Evolutionary conservation across 176 grass and related monocot species (phyloP), one percentile per base, ranked within the genome.

Genomic region (Bonia amplexicaulis): DNA sequence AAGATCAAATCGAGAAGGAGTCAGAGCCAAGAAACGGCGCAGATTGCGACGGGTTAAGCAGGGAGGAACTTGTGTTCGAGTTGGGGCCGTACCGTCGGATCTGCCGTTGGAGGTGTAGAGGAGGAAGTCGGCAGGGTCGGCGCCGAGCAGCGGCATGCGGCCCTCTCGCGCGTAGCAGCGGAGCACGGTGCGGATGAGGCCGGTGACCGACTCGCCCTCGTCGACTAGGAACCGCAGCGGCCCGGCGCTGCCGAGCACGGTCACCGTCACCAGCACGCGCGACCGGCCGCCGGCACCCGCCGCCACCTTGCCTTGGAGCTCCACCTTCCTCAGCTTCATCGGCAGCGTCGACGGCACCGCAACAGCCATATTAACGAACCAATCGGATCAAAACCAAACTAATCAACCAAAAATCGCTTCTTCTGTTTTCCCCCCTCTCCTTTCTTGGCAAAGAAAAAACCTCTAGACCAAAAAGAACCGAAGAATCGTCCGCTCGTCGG

Each of bases 221-320:
- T 92, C 12, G 2, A 49, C 12, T 13, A 95, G 69, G 86, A 95
- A 92, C 11, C 93, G 86, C 2, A 95, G 78, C 67, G 93, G 93
- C 12, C 93, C 93, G 29, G 90, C 88, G 85, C 93, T 95, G 31
- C 93, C 93, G 70, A 92, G 84, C n/a, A 92, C 93, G 48, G 90
- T 95, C 11, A 95, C 88, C 22, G 90, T 90, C 25, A 95, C 90
- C 7, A 91, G 86, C 15, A 91, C 65, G 77, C 88, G 93, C 49
- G 80, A 19, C 35, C 82, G 77, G 29, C 69, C 74, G 29, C 26
- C 67, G 8, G 45, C 19, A 10, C 45, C n/a, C 46, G 73, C 22
- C 41, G 85, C 70, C 14, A 61, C 85, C 73, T 90, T 90, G 72
- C 59, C 71, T 15, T 71, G 64, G 25, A 35, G 47, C 19, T 71